phyloP scores from a whole-genome alignment of 345 rosid species.

The Acer negundo region DNA sequence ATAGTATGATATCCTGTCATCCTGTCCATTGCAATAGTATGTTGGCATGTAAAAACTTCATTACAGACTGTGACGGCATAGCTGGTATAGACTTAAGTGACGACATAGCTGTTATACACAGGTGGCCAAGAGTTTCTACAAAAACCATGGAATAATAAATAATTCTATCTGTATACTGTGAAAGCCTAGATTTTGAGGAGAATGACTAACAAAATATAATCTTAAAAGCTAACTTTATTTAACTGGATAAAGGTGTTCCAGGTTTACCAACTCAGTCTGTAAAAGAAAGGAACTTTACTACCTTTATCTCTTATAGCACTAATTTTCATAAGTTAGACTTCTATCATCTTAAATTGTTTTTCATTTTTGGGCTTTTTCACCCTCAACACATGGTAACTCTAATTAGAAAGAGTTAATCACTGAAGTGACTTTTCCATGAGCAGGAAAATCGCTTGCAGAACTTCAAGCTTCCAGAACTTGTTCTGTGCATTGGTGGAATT shows the following conservation, averaged over 20 bases:
- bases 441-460: slow-evolving; percentile 77
- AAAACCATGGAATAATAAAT: neutral
- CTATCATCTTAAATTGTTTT: neutral
- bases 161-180: too few relatives aligned
- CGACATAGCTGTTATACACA: neutral
- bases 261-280: neutral
- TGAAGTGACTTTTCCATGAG: slow-evolving; percentile 24
- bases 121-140: neutral
- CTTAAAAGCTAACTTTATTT: neutral
- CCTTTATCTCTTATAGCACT: neutral
- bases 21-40: neutral
- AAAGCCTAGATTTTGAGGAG: neutral
- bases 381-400: slow-evolving; percentile 5
- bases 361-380: neutral
- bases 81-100: neutral
- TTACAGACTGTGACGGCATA: neutral
- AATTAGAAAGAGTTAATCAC: neutral
- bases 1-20: too few relatives aligned
- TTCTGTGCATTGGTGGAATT: slow-evolving; percentile 80
- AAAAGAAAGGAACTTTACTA: neutral
- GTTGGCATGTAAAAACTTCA: neutral
- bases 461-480: slow-evolving; percentile 83
- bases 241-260: neutral
- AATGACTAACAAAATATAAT: neutral
- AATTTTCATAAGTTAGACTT: neutral